Evolutionary conservation across 2,329 filamentous ascomycete species (phyloP).

Genomic region (Xenoacremonium recifei): DNA sequence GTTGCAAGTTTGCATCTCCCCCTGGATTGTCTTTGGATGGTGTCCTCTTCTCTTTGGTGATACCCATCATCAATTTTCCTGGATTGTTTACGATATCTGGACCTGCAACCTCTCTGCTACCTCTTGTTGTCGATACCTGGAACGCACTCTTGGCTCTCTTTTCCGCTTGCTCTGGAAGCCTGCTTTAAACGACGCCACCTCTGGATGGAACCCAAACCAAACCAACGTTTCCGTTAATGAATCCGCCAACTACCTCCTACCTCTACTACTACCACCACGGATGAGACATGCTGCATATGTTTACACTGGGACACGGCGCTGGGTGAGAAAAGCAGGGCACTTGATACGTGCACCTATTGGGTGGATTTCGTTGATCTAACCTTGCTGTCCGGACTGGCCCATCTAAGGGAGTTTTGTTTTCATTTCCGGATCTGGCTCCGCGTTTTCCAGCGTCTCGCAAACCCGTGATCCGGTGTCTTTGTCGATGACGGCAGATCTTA

Average conservation of each 20-base stretch:
- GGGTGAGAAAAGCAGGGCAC: slow-evolving; percentile 28
- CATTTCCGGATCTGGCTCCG: slow-evolving; percentile 29
- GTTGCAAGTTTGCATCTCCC: slow-evolving; percentile 30
- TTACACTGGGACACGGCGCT: slow-evolving; percentile 30
- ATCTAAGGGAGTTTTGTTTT: slow-evolving; percentile 28
- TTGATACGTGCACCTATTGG: slow-evolving; percentile 21
- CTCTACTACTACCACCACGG: slow-evolving; percentile 24
- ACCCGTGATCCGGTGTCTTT: slow-evolving; percentile 24
- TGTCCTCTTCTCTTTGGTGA: slow-evolving; percentile 23
- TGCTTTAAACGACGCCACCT: slow-evolving; percentile 25
- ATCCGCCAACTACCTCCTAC: slow-evolving; percentile 24
- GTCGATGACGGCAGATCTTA: slow-evolving; percentile 22
- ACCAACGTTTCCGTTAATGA: slow-evolving; percentile 22
- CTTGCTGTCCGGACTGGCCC: slow-evolving; percentile 36
- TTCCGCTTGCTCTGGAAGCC: slow-evolving; percentile 19
- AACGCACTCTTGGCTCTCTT: slow-evolving; percentile 16
- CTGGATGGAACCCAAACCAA: too few species aligned
- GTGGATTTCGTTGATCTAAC: slow-evolving; percentile 21
- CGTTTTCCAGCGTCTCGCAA: slow-evolving; percentile 22
- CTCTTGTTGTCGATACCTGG: slow-evolving; percentile 21
- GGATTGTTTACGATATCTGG: slow-evolving; percentile 24
- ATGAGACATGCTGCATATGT: slow-evolving; percentile 35
- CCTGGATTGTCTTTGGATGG: slow-evolving; percentile 24
- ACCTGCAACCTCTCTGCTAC: slow-evolving; percentile 19
- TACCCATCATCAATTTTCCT: slow-evolving; percentile 16